Evolutionary conservation across 1,139 yeast species (phyloP).

Genomic region (Kluyveromyces sp.): DNA sequence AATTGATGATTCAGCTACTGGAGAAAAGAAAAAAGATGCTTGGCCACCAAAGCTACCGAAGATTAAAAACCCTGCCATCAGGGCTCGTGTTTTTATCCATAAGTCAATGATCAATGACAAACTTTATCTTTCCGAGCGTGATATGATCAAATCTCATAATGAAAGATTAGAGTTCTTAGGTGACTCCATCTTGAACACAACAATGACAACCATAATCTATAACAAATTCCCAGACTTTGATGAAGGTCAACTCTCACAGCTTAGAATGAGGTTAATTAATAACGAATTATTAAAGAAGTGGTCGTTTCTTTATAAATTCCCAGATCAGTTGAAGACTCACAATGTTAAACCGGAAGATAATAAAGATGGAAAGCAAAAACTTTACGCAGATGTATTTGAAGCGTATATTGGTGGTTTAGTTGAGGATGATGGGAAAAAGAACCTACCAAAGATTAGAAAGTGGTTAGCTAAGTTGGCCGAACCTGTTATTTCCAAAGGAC

Average conservation of each 20-base stretch:
- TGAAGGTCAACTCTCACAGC: conserved; percentile 75
- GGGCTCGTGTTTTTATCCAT: conserved; percentile 73
- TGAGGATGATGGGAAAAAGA: conserved; percentile 43
- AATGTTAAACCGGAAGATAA: conserved; percentile 26
- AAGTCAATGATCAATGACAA: conserved; percentile 62
- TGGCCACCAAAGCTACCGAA: conserved; percentile 64
- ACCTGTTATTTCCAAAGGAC: conserved; percentile 40
- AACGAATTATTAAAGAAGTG: conserved; percentile 68
- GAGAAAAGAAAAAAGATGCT: conserved; percentile 12
- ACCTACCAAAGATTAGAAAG: conserved; percentile 40
- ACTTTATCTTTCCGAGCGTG: conserved; percentile 47
- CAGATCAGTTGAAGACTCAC: conserved; percentile 45
- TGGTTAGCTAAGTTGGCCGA: conserved; percentile 56
- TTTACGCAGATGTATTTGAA: conserved; percentile 52
- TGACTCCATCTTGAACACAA: conserved; percentile 73
- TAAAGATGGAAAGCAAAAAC: conserved; percentile 28
- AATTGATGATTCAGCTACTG: conserved; percentile 5
- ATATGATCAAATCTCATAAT: conserved; percentile 59
- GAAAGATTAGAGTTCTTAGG: conserved; percentile 93
- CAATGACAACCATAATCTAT: conserved; percentile 63
- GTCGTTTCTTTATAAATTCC: conserved; percentile 64
- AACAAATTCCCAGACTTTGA: conserved; percentile 57
- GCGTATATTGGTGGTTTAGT: conserved; percentile 85
- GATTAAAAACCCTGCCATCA: conserved; percentile 51
- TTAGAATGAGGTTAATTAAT: conserved; percentile 65